These are phyloP conservation scores for Xylaria palmicola DNA, from an alignment of 495 filamentous ascomycete species.

Conservation along the genomic window DNA sequence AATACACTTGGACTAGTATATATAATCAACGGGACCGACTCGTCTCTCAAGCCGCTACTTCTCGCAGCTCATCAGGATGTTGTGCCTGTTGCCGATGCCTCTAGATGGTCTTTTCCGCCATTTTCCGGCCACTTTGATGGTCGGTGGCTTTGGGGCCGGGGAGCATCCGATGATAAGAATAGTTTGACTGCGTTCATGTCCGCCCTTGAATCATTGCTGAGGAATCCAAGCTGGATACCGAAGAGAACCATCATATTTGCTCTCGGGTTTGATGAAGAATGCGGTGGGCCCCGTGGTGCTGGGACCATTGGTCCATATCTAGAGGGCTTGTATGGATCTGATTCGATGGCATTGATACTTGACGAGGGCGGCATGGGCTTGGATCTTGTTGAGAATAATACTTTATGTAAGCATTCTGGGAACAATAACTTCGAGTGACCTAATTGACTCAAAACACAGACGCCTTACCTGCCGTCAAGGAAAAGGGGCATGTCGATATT, in stretches of 20 bases:
- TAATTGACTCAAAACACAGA: conserved; percentile 33
- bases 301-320: conserved; percentile 50
- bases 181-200: conserved; percentile 62
- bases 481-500: conserved; percentile 57
- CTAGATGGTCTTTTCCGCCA: conserved; percentile 62
- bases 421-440: conserved; percentile 23
- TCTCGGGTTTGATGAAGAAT: conserved; percentile 69
- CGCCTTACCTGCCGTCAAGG: conserved; percentile 41
- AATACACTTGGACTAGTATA: conserved; percentile 62
- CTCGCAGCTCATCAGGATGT: conserved; percentile 68
- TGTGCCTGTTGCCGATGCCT: conserved; percentile 58
- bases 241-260: conserved; percentile 58
- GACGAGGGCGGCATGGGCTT: conserved; percentile 61
- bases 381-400: conserved; percentile 40
- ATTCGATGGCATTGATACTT: conserved; percentile 59
- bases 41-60: conserved; percentile 56
- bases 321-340: conserved; percentile 52
- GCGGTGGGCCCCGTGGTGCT: conserved; percentile 58
- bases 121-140: conserved; percentile 63
- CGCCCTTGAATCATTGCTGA: conserved; percentile 56
- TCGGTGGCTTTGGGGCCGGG: conserved; percentile 62
- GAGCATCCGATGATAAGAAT: conserved; percentile 66
- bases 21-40: conserved; percentile 55
- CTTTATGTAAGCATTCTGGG: conserved; percentile 23
- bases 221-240: conserved; percentile 52